Conservation (phyloP, 768 basidiomycete genomes). For the Wakefieldia striispora region DNA sequence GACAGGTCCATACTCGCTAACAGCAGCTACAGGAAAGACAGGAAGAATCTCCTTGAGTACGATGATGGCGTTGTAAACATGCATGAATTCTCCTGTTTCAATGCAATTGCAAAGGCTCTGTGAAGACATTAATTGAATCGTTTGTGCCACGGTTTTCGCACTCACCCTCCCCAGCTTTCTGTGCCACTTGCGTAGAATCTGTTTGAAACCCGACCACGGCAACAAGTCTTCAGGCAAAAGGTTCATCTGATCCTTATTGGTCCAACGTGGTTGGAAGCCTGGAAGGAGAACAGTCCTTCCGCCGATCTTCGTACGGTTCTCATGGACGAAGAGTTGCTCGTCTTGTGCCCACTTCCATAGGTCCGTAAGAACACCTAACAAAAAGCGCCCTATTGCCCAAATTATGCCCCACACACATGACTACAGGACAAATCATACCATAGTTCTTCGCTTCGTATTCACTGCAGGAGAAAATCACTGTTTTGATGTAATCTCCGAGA, state of each 20-base stretch:
- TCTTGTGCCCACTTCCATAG: slow-evolving; percentile 78
- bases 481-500: slow-evolving; percentile 80
- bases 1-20: slow-evolving; percentile 50
- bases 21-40: slow-evolving; percentile 76
- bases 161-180: slow-evolving; percentile 67
- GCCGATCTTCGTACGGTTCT: slow-evolving; percentile 63
- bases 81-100: slow-evolving; percentile 90
- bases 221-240: slow-evolving; percentile 53
- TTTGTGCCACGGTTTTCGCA: background rate
- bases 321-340: slow-evolving; percentile 67
- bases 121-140: slow-evolving; percentile 1
- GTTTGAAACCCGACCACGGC: slow-evolving; percentile 67
- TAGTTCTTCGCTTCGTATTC: slow-evolving; percentile 96
- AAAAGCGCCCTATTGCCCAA: slow-evolving; percentile 69
- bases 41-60: slow-evolving; percentile 89
- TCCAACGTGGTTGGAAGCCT: slow-evolving; percentile 61
- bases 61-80: slow-evolving; percentile 94
- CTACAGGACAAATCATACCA: slow-evolving; percentile 45
- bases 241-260: slow-evolving; percentile 39
- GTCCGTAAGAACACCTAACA: slow-evolving; percentile 75
- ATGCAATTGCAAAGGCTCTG: slow-evolving; percentile 82
- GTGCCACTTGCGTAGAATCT: slow-evolving; percentile 82
- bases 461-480: slow-evolving; percentile 88
- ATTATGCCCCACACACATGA: background rate
- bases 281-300: slow-evolving; percentile 63